Base-by-base conservation (phyloP, 2,329 filamentous ascomycete genomes). In the Ophiostoma fasciatum region DNA sequence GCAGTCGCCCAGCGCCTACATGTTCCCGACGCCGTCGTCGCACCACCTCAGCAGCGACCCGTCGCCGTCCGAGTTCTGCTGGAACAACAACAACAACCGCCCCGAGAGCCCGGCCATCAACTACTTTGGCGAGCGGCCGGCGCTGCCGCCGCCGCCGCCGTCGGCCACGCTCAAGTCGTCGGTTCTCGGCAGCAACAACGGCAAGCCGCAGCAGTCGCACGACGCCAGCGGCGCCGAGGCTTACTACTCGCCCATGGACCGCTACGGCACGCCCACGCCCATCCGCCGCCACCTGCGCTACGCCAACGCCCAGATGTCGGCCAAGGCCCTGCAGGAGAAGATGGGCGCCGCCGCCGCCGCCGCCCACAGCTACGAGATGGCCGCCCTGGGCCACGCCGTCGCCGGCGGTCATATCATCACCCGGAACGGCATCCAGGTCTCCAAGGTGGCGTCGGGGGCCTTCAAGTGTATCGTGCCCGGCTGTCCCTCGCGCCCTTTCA, bases 401-500 rank as follows among this genome's bases (percentile, higher is more conserved):
- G n/a, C n/a, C 9, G 22, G 22, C 22, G 34, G 36, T 22, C 33
- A 28, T 13, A 33, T 45, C 11, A 28, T 46, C 17, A 40, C 40
- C 11, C 43, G 45, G 26, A 37, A 47, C 33, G 31, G 45, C 13
- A 44, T 55, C 18, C 39, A 43, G 14, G 42, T 49, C 7, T 37
- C 48, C 22, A 41, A 42, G n/a, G 48, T 53, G 6, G 39, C 48
- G 7, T 49, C 47, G 21, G 50, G 45, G n/a, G 48, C 45, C 20
- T 53, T 46, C 42, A 49, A 60, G 42, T 71, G 66, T 43, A 52
- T 60, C 13, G 59, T 62, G 22, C 56, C 56, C 7, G 57, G 57
- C 20, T 72, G 67, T 48, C 48, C 40, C 5, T 51, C 58, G 44
- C 63, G 62, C 45, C 59, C 59, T 0, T 70, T 66, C 41, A 62